Evolutionary conservation across 2,329 filamentous ascomycete genomes (phyloP), one percentile per base, ranked within the genome.

Genomic region (Aurifilum marmelostoma): DNA sequence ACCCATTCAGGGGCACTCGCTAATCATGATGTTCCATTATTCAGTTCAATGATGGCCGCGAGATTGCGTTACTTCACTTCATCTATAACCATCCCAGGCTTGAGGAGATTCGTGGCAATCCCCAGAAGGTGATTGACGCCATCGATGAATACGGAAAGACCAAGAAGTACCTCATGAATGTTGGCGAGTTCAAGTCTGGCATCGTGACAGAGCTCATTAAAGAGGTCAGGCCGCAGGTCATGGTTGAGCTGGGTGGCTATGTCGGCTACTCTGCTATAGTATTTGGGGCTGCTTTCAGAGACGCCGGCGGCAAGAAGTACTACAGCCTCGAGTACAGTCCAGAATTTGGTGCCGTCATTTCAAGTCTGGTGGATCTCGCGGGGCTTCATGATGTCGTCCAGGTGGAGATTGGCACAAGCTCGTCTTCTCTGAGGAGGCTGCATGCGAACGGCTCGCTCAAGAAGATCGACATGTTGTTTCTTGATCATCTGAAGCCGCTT

Each of bases 201-300:
- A 90, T 93, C 66, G 87, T 95, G 1, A 85, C 85, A 11, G 84
- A 91, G 39, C 78, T 94, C 52, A 94, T 96, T 69, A 82, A 82
- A 27, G 82, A 91, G 71, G 81, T 85, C 62, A 91, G 90, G 76
- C 69, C 69, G 8, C 32, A 61, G 14, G 63, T 71, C 37, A 71
- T 74, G 63, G 84, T 95, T 61, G 92, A 97, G 76, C 84, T 96
- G 0, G 92, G 93, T 61, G 91, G 91, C 63, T 96, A 95, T 78
- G 85, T 94, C 27, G 92, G 92, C 56, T 96, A 96, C 81, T 95
- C 92, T 0, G 89, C 90, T 69, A 88, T 96, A 69, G 83, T 93
- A 1, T 95, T 94, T 75, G 91, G 87, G 59, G 84, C 88, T 47
- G 89, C 90, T 0, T 81, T 92, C 21, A 86, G 86, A 69, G 68